Evolutionary conservation across 1,284 basidiomycete species (phyloP), one percentile per base, ranked within the genome.

Genomic region (Sparassis latifolia): DNA sequence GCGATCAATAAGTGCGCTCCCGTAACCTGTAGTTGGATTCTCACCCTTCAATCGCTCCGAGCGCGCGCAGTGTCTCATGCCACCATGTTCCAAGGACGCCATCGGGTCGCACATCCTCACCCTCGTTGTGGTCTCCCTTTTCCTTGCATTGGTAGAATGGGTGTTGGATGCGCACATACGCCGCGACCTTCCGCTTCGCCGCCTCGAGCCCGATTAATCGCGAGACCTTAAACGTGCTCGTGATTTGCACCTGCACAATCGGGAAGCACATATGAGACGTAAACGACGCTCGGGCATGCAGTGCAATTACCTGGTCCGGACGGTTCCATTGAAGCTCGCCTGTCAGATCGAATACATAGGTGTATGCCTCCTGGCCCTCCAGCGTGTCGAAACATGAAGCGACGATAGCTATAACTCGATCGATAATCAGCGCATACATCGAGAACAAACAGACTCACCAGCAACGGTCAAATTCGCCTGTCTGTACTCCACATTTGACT

Each of bases 41-140:
- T 51, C 63, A 89, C 84, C 80, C 77, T 55, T 80, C 70, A 42
- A 93, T 84, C n/a, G 79, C 77, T 38, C 83, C 89, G 53, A 94
- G 64, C 58, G 81, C 82, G 33, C 92, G 78, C 40, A 91, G 69
- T 1, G 86, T 81, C 72, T 94, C 92, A 61, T 94, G 91, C 90
- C 92, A 94, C 92, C 92, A 95, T 28, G 76, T 80, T 9, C 92
- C 91, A 49, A 85, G 71, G 3, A 82, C 76, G 33, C 84, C 86
- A 45, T 79, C 72, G 0, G 92, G 91, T 61, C 86, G 86, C 37
- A 86, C 69, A 53, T 87, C 83, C 52, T 88, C 84, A 62, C 82
- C 85, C 71, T 93, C 92, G 44, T 78, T 71, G 54, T 86, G 80
- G 10, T 74, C 60, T 30, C 77, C 73, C 66, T 86, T 89, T 52